A percentile compares a stretch with the other conserved stretches of the same genome.
Evolutionary conservation across 108 stramenopile species (phyloP).

Genomic region (Conticribra guillardii): DNA sequence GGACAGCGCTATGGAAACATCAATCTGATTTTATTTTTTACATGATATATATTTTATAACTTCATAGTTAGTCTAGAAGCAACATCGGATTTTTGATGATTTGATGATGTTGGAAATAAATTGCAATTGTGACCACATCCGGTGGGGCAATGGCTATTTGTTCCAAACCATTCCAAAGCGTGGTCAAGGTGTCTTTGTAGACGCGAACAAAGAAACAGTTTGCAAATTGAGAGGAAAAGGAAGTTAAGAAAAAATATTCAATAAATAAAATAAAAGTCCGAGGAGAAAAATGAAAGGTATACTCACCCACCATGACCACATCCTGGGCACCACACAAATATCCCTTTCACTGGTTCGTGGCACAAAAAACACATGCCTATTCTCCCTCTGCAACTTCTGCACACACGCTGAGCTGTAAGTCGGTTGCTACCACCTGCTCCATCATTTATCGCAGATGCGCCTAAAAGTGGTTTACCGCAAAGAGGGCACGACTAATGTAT

Average conservation of each 20-base stretch:
- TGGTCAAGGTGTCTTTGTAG: neutral
- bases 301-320: slow-evolving; percentile 59
- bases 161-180: slow-evolving; percentile 38
- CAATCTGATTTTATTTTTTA: too few relatives aligned
- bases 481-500: slow-evolving; percentile 83
- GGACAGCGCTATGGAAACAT: too few relatives aligned
- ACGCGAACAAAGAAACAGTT: neutral
- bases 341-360: slow-evolving; percentile 79
- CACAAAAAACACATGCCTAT: slow-evolving; percentile 85
- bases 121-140: slow-evolving; percentile 90
- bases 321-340: slow-evolving; percentile 91
- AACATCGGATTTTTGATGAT: neutral
- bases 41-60: too few relatives aligned
- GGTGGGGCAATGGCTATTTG: slow-evolving; percentile 75
- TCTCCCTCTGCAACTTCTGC: slow-evolving; percentile 73
- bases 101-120: slow-evolving; percentile 18
- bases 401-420: slow-evolving; percentile 47
- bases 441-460: slow-evolving; percentile 16
- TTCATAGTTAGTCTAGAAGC: neutral
- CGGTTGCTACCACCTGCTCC: slow-evolving; percentile 4
- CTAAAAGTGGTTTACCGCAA: slow-evolving; percentile 73
- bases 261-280: neutral
- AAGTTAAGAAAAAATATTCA: neutral
- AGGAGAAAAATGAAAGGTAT: neutral
- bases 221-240: slow-evolving; percentile 1